A percentile compares a stretch with the other conserved stretches of the same genome.
phyloP scores from a whole-genome alignment of 495 filamentous ascomycete species.

The Penicillium paxilli region DNA sequence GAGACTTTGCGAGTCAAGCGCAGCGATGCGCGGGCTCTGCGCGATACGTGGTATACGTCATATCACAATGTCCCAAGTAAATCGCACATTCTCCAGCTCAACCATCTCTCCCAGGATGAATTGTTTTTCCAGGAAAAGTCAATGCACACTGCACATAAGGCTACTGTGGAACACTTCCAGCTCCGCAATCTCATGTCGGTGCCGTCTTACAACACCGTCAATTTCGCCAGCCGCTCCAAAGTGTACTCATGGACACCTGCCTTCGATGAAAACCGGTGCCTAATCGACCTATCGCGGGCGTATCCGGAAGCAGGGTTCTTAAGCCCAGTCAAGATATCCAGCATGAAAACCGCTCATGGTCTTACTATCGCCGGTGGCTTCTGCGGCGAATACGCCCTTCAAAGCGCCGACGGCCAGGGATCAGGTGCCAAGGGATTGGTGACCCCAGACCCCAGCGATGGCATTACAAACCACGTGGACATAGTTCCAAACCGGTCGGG shows the following conservation, averaged over 20 bases:
- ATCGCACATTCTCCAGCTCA: conserved; percentile 22
- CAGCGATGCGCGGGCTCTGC: conserved; percentile 56
- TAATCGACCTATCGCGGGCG: conserved; percentile 64
- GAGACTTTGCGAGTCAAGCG: conserved; percentile 61
- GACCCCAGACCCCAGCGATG: conserved; percentile 47
- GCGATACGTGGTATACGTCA: conserved; percentile 49
- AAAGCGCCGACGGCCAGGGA: conserved; percentile 58
- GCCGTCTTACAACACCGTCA: conserved; percentile 70
- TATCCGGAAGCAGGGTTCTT: conserved; percentile 39
- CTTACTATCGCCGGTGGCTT: conserved; percentile 80
- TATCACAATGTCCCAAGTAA: conserved; percentile 42
- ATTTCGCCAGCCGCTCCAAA: conserved; percentile 66
- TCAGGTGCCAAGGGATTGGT: conserved; percentile 59
- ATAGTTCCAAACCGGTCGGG: conserved; percentile 61
- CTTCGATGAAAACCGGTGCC: conserved; percentile 39
- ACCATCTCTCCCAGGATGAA: conserved; percentile 30
- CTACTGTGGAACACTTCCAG: conserved; percentile 80
- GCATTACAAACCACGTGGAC: conserved; percentile 88
- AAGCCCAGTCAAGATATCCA: conserved; percentile 60
- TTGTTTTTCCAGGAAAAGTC: conserved; percentile 67
- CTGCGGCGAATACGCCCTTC: conserved; percentile 75
- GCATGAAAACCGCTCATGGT: conserved; percentile 64
- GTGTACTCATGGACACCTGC: conserved; percentile 49
- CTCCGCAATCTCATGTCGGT: conserved; percentile 80
- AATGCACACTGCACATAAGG: conserved; percentile 65